A percentile compares a stretch with the other conserved stretches of the same genome.
Evolutionary conservation across 2,329 filamentous ascomycete genomes (phyloP).

Genomic region (Botryosphaeria dothidea): DNA sequence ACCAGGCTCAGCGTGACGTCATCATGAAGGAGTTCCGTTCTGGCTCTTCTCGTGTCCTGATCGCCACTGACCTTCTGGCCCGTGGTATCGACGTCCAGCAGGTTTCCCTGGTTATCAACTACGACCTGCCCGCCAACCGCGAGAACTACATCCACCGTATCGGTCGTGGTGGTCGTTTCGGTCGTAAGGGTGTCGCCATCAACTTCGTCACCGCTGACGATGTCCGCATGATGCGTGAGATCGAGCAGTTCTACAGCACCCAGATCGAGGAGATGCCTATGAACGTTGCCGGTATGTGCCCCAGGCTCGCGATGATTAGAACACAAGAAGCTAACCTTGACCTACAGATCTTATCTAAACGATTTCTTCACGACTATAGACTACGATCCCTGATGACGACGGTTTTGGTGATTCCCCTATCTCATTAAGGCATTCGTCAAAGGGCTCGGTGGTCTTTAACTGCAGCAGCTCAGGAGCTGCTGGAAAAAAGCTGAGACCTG

Average conservation of each 20-base stretch:
- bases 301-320: too few relatives aligned
- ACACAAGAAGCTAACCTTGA: constrained; percentile 22
- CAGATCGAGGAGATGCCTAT: constrained; percentile 99
- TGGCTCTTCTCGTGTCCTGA: constrained; percentile 96
- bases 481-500: constrained; percentile 28
- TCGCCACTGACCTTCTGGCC: constrained; percentile 94
- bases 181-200: constrained; percentile 99
- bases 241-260: constrained; percentile 99
- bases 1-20: constrained; percentile 93
- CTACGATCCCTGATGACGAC: constrained; percentile 27
- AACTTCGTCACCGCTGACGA: constrained; percentile 99
- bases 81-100: constrained; percentile 99
- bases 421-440: constrained; percentile 23
- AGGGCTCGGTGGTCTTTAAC: constrained; percentile 17
- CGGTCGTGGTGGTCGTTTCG: constrained; percentile 98
- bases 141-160: constrained; percentile 99
- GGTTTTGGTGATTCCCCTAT: constrained; percentile 29
- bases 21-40: constrained; percentile 99
- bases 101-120: constrained; percentile 99
- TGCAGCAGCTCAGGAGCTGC: constrained; percentile 17
- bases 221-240: constrained; percentile 99
- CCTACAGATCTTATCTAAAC: constrained; percentile 41
- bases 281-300: constrained; percentile 67
- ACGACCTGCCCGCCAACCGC: constrained; percentile 96
- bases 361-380: constrained; percentile 30